Conservation (phyloP, 345 rosid genomes). For the Syzygium oleosum region DNA sequence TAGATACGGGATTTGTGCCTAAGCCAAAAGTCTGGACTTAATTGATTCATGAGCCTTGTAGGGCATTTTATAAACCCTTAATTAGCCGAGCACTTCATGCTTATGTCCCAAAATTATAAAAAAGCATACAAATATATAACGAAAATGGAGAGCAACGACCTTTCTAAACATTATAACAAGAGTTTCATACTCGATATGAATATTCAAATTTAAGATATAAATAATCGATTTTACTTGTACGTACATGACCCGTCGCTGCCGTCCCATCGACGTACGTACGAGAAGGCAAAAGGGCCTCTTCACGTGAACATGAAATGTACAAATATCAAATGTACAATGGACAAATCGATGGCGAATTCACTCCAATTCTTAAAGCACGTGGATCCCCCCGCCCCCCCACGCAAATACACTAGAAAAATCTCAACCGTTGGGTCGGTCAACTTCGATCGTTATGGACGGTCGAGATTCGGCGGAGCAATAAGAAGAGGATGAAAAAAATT, state of each 20-base stretch:
- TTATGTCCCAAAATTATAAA: background rate
- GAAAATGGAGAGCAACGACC: fast-evolving
- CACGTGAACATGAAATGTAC: background rate
- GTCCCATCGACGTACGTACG: background rate
- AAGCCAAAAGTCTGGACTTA: background rate
- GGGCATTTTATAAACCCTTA: background rate
- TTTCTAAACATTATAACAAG: background rate
- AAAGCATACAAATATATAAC: background rate
- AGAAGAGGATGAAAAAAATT: background rate
- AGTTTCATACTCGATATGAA: background rate
- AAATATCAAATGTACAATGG: background rate
- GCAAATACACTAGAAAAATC: background rate
- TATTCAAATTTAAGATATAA: background rate
- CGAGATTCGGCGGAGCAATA: background rate
- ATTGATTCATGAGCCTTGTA: fast-evolving
- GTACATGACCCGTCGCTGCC: background rate
- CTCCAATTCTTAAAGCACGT: background rate
- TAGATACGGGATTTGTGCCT: background rate
- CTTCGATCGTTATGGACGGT: background rate
- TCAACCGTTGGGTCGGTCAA: background rate
- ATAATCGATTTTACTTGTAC: background rate
- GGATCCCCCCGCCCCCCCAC: background rate
- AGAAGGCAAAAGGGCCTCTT: background rate
- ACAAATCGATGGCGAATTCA: background rate
- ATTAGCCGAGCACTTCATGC: background rate